Percentiles rank a stretch among this genome's conserved stretches.
Conservation (phyloP, 805 yeast species). For the Myxozyma geophila region DNA sequence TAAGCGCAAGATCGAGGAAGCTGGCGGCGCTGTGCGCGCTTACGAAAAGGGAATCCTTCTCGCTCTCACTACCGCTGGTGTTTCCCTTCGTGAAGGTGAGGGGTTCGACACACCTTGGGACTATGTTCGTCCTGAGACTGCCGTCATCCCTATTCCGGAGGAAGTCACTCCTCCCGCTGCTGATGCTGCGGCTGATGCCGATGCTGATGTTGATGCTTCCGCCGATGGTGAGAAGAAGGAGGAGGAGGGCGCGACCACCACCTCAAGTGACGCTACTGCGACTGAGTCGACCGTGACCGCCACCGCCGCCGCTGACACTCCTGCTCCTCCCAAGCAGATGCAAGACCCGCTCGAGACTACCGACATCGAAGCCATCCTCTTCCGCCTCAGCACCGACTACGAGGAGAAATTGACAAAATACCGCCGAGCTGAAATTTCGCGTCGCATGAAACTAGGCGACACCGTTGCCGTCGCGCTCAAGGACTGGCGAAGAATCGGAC, state of each 20-base stretch:
- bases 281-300: neutral
- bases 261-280: constrained; percentile 12
- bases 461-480: constrained; percentile 37
- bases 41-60: constrained; percentile 72
- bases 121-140: constrained; percentile 24
- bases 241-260: constrained; percentile 2
- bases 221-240: constrained; percentile 16
- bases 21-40: constrained; percentile 75
- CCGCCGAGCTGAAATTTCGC: constrained; percentile 35
- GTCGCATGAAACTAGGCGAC: constrained; percentile 37
- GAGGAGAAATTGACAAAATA: constrained; percentile 29
- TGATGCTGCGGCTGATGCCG: constrained; percentile 60
- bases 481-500: constrained; percentile 36
- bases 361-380: constrained; percentile 29
- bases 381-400: constrained; percentile 33
- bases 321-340: neutral
- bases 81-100: constrained; percentile 72
- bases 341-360: constrained; percentile 12
- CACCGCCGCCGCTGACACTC: neutral
- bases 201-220: constrained; percentile 57
- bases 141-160: constrained; percentile 42
- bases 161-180: constrained; percentile 88
- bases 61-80: constrained; percentile 60
- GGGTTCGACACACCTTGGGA: constrained; percentile 57
- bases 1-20: constrained; percentile 65